Evolutionary conservation across 2,329 filamentous ascomycete species (phyloP), one percentile per base, ranked within the genome.

Genomic region (Penicillium thymicola): DNA sequence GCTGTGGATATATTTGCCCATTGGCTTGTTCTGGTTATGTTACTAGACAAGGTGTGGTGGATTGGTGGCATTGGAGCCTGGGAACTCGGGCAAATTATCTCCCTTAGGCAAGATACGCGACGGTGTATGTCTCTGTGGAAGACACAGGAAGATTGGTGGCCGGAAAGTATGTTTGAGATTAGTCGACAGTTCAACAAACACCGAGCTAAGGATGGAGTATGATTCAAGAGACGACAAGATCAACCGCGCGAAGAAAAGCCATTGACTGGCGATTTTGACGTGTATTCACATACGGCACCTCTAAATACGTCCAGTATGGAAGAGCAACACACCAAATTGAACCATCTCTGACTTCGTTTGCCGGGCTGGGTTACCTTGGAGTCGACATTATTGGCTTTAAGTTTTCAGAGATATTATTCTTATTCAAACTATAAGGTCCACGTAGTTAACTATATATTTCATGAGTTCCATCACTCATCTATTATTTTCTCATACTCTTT

Each of bases 31-130:
- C 28, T 51, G 40, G 49, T 51, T 21, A 32, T 51, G 9, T 36
- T 51, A 18, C 25, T 51, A 13, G 49, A 51, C 27, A 43, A 51
- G 30, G 49, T 51, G 23, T 51, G 49, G 49, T 51, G 49, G 49
- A 51, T 51, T 28, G 49, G 49, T 18, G 40, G 30, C 4, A 44
- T 43, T 43, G 49, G 49, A 13, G 38, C 18, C 9, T 51, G 49
- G 49, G 49, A 51, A 11, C 40, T 51, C 10, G 16, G 21, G 21
- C 49, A 44, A 14, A 27, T 51, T 21, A 30, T 51, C 21, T 21
- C 40, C 25, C 14, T 25, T 9, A 27, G 16, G 30, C 23, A n/a
- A 44, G 23, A 36, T 6, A 21, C 14, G 9, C 28, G 18, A 34
- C 44, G 40, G 40, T 21, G 14, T 10, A 34, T 32, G 13, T 14